Evolutionary conservation across 2,329 filamentous ascomycete species (phyloP), one percentile per base, ranked within the genome.

Genomic region (Diaporthe humulicola): DNA sequence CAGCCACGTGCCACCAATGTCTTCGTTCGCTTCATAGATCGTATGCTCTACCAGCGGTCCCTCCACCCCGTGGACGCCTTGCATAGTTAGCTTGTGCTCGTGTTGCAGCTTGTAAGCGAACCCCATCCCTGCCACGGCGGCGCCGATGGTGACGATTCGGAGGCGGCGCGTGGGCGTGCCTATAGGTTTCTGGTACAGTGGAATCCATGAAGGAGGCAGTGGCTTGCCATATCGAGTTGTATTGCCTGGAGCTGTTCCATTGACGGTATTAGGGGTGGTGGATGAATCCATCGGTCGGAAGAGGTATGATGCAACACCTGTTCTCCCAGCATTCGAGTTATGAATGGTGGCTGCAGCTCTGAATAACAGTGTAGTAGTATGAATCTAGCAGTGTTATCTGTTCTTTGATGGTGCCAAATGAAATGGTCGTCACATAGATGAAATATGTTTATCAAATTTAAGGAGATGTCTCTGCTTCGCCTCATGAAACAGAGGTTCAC

Each of bases 11-110:
- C 87, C 86, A 40, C 86, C 86, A 77, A 92, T 87, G 73, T 92
- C 90, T 0, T 82, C 79, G 76, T 93, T 93, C 82, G 93, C 93
- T 79, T 93, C 91, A 61, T 89, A 89, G 48, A 93, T 89, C 0
- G 86, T 88, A 74, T 94, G 81, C 50, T 92, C 64, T 22, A 52
- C 64, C 22, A 52, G 45, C n/a, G 64, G 45, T 2, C 15, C 45
- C 7, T 40, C 64, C 2, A 7, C 15, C 22, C 64, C 67, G 8
- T 58, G 12, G 15, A 17, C 8, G 36, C 33, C 50, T 52, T 66
- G 67, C 2, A 28, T 42, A 3, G 64, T 52, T 28, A 74, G 48
- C 48, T 50, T 58, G 45, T 74, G 66, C 66, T 48, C 67, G 17
- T 74, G 67, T 70, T 74, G 73, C 12, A 74, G n/a, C 45, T 74